Evolutionary conservation across 2,329 filamentous ascomycete species (phyloP), one percentile per base, ranked within the genome.

Genomic region (Sclerotinia subarctica): DNA sequence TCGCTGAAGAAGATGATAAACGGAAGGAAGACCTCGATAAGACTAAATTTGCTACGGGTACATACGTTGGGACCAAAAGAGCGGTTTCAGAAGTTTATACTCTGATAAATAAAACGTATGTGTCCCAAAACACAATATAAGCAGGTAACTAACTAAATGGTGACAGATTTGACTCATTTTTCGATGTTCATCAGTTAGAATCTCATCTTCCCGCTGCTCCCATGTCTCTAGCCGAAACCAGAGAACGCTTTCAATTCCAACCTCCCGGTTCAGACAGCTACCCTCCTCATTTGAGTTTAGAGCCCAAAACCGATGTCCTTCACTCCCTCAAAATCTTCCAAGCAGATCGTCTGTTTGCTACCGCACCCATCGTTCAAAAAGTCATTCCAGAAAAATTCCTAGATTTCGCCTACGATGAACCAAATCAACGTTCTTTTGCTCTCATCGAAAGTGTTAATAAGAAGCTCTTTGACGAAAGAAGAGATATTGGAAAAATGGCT

Each of bases 261-360:
- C 10, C n/a, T 7, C 64, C 64, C 4, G 64, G 64, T 13, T 62
- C 54, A 8, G 64, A 67, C 19, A 56, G 56, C 1, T 67, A 52
- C 35, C 64, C 64, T 1, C 64, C 64, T 15, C 64, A 67, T 53
- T 26, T 67, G 8, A 46, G 32, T 42, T 29, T 67, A 19, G 56
- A 67, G 19, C 64, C 64, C 2, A 53, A 32, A 42, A 60, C 57
- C 7, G 42, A 67, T 52, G 17, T 52, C 1, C 46, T 63, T 0
- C 59, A 63, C n/a, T 63, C 59, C 2, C 64, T 67, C 7, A 19
- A 67, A 46, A 60, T 67, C n/a, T 67, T 67, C n/a, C 32, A 53
- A 21, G 35, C 58, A 24, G 57, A 59, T 21, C 56, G 64, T 32
- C 54, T 67, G 24, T 59, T 60, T 15, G 54, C 44, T 2, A 49